phyloP scores from a whole-genome alignment of 257 asterid species.

The Solanum lycopersicoides region DNA sequence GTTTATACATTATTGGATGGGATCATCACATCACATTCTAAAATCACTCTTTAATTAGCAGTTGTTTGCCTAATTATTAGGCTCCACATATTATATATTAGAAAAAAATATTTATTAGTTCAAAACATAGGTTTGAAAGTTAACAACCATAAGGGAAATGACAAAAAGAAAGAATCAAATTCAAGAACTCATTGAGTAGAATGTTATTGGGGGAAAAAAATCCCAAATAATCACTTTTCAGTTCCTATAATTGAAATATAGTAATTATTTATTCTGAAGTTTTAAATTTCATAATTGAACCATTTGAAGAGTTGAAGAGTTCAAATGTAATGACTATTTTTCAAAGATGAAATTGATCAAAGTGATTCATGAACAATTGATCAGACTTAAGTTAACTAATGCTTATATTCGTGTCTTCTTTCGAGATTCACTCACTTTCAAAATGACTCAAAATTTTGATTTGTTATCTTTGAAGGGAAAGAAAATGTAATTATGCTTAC shows the following conservation, averaged over 20 bases:
- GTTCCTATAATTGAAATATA: not conserved
- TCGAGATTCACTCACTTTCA: not conserved
- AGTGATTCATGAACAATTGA: not conserved
- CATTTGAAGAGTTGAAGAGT: not conserved
- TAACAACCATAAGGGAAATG: not conserved
- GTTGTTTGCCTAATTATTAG: slow-evolving; percentile 25
- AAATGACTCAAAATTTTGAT: too few relatives aligned
- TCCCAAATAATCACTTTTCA: not conserved
- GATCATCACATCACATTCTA: not conserved
- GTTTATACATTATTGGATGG: not conserved
- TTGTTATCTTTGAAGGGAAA: too few relatives aligned
- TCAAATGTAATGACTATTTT: not conserved
- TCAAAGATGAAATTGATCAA: not conserved
- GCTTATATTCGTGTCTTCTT: too few relatives aligned
- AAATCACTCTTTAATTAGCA: not conserved
- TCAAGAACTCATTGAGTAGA: not conserved
- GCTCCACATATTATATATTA: slow-evolving; percentile 6
- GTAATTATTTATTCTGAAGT: too few relatives aligned
- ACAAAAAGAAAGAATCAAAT: not conserved
- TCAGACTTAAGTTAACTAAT: not conserved
- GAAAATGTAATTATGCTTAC: too few relatives aligned
- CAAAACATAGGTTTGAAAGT: not conserved
- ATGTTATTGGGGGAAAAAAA: not conserved
- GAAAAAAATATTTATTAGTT: not conserved
- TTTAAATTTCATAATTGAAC: too few relatives aligned